Evolutionary conservation across 805 yeast genomes (phyloP).

Genomic region (Starmerella tilneyi): DNA sequence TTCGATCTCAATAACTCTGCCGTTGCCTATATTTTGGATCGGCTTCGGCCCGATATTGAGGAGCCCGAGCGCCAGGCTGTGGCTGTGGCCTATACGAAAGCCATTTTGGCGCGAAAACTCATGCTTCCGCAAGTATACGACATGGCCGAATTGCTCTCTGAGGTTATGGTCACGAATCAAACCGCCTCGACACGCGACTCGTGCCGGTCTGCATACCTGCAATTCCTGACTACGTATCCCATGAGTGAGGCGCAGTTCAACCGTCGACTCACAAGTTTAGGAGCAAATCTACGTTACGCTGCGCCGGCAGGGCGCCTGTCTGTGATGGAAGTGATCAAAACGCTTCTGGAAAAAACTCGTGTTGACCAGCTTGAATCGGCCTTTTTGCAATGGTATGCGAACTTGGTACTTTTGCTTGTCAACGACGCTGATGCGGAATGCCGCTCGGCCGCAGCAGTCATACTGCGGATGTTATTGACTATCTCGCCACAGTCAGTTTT

Average conservation of each 20-base stretch:
- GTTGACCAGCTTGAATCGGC: conserved; percentile 35
- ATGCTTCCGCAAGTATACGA: conserved; percentile 85
- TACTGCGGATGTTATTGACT: conserved; percentile 27
- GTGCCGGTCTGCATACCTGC: conserved; percentile 72
- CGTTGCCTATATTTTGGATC: conserved; percentile 57
- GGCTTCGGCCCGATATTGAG: conserved; percentile 75
- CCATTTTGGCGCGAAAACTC: conserved; percentile 63
- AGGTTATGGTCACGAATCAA: conserved; percentile 83
- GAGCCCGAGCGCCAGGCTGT: conserved; percentile 83
- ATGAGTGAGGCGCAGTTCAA: conserved; percentile 80
- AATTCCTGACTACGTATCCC: conserved; percentile 86
- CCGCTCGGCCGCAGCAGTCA: conserved; percentile 67
- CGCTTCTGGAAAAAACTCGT: conserved; percentile 54
- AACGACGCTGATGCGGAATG: conserved; percentile 71
- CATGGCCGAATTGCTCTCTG: conserved; percentile 66
- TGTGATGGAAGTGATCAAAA: conserved; percentile 74
- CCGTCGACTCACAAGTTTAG: conserved; percentile 69
- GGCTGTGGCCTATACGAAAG: conserved; percentile 72
- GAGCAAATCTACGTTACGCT: conserved; percentile 72
- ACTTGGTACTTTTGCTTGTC: conserved; percentile 63
- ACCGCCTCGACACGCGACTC: conserved; percentile 71
- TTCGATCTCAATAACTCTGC: conserved; percentile 60
- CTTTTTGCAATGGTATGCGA: conserved; percentile 70
- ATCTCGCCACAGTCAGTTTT: background rate
- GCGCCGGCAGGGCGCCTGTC: conserved; percentile 80